Evolutionary conservation across 495 filamentous ascomycete genomes (phyloP).

Genomic region (Penicillium roqueforti): DNA sequence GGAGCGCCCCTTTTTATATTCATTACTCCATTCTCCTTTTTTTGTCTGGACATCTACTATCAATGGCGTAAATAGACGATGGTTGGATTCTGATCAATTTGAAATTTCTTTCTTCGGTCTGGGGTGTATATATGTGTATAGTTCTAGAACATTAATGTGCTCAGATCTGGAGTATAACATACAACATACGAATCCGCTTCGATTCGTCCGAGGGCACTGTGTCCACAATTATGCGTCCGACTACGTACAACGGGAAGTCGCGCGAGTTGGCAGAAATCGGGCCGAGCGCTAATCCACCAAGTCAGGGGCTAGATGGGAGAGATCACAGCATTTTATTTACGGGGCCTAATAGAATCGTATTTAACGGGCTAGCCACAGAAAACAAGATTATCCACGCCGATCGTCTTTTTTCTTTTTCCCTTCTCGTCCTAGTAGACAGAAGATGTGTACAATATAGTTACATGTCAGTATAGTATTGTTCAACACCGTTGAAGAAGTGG

Average conservation of each 20-base stretch:
- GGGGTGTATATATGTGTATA: constrained; percentile 8
- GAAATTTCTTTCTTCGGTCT: constrained; percentile 15
- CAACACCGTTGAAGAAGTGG: not conserved
- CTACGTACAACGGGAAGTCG: not conserved
- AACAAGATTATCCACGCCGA: constrained; percentile 5
- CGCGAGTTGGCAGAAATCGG: not conserved
- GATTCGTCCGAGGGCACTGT: not conserved
- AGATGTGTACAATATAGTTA: not conserved
- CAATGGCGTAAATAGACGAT: constrained; percentile 28
- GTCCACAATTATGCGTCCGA: not conserved
- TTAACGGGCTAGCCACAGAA: not conserved
- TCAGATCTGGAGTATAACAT: no score
- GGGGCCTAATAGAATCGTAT: no score
- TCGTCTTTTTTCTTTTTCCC: not conserved
- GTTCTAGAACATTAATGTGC: not conserved
- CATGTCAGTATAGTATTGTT: not conserved
- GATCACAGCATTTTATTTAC: no score
- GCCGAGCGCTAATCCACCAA: not conserved
- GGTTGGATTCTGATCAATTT: constrained; percentile 14
- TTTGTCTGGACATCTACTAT: constrained; percentile 20
- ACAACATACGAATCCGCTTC: no score
- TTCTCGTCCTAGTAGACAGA: not conserved
- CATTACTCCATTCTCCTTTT: not conserved
- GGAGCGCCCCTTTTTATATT: constrained; percentile 4
- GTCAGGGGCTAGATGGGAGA: not conserved